These are phyloP conservation scores for Fusarium devonianum DNA, from an alignment of 2,329 filamentous ascomycete species.

Conservation along the genomic window DNA sequence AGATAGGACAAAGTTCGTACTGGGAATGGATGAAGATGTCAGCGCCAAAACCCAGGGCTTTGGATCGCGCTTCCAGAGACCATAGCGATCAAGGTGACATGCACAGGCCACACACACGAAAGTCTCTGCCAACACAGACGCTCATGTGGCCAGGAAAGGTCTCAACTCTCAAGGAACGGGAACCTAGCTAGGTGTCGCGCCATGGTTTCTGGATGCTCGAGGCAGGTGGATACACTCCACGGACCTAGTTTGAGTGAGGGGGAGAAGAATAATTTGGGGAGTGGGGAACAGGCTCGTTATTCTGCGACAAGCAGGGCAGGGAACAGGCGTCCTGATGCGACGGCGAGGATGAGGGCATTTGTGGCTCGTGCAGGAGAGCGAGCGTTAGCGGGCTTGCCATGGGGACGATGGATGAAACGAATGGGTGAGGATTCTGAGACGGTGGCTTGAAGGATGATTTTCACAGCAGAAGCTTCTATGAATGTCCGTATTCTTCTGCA, in stretches of 20 bases:
- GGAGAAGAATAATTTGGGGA: slow-evolving; percentile 12
- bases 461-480: too few relatives aligned
- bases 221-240: too few relatives aligned
- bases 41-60: slow-evolving; percentile 2
- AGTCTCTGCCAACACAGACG: too few relatives aligned
- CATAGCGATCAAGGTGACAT: background rate
- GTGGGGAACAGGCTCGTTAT: slow-evolving; percentile 25
- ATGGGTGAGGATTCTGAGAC: slow-evolving; percentile 6
- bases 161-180: background rate
- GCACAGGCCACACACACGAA: background rate
- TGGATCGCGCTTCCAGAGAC: too few relatives aligned
- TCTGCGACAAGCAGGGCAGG: slow-evolving; percentile 31
- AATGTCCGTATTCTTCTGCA: too few relatives aligned
- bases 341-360: slow-evolving; percentile 18
- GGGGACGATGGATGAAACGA: slow-evolving; percentile 24
- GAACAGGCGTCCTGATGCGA: slow-evolving; percentile 30
- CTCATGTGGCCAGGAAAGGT: too few relatives aligned
- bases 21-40: slow-evolving; percentile 21
- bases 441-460: slow-evolving; percentile 1
- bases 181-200: slow-evolving; percentile 3
- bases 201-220: slow-evolving; percentile 11
- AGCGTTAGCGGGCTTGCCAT: slow-evolving; percentile 11
- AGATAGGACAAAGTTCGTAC: slow-evolving; percentile 13
- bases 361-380: background rate
- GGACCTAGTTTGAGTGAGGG: background rate